Evolutionary conservation across 441 rosid species (phyloP).

Genomic region (Flueggea neowawraea): DNA sequence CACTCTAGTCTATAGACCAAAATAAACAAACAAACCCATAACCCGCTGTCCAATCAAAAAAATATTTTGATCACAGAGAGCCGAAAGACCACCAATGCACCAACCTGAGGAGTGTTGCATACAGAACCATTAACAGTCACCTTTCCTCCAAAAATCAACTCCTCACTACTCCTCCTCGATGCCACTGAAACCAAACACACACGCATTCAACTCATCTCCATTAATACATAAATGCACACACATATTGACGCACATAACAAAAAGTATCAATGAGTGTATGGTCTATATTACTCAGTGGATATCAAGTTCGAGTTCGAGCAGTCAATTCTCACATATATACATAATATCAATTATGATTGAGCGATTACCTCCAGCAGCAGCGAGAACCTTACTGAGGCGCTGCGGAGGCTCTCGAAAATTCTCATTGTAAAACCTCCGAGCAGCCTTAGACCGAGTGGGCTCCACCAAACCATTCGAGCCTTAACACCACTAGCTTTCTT

Average conservation of each 20-base stretch:
- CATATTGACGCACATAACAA: too few relatives aligned
- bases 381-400: slow-evolving; percentile 88
- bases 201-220: not conserved
- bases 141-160: slow-evolving; percentile 76
- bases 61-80: not conserved
- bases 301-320: too few relatives aligned
- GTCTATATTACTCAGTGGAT: too few relatives aligned
- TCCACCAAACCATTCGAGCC: slow-evolving; percentile 8
- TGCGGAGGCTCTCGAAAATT: slow-evolving; percentile 65
- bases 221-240: not conserved
- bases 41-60: not conserved
- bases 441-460: slow-evolving; percentile 73
- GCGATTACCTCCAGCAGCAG: slow-evolving; percentile 83
- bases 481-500: slow-evolving; percentile 5
- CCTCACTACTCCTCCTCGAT: slow-evolving; percentile 82
- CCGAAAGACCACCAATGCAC: not conserved
- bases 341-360: not conserved
- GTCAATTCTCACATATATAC: too few relatives aligned
- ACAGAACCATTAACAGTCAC: slow-evolving; percentile 82
- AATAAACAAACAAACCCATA: not conserved
- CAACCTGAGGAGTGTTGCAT: slow-evolving; percentile 79
- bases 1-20: slow-evolving; percentile 69
- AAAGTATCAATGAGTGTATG: too few relatives aligned
- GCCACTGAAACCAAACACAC: slow-evolving; percentile 44
- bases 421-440: slow-evolving; percentile 81